Conservation (phyloP, 352 stramenopile species). For the Pythium rhizo-oryzae region DNA sequence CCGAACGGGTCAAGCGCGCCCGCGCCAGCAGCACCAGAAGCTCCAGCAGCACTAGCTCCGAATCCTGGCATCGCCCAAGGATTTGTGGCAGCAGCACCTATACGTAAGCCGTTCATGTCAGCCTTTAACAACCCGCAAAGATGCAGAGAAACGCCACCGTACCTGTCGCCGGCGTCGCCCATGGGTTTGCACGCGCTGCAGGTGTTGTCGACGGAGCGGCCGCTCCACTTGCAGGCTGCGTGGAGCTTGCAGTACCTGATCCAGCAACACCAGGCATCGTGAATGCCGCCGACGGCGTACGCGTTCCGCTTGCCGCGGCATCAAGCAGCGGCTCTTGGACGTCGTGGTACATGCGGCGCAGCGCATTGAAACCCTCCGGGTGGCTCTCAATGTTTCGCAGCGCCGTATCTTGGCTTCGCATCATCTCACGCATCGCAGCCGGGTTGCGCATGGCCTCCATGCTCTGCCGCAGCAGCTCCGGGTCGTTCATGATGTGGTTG, state of each 20-base stretch:
- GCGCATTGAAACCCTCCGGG: constrained; percentile 96
- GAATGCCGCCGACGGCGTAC: constrained; percentile 64
- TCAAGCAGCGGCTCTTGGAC: constrained; percentile 97
- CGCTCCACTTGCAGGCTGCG: background rate
- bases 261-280: constrained; percentile 83
- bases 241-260: constrained; percentile 23
- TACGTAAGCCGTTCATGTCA: too few relatives aligned
- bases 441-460: constrained; percentile 98
- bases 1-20: constrained; percentile 19
- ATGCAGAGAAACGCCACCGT: background rate
- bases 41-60: constrained; percentile 23
- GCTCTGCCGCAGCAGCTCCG: constrained; percentile 92
- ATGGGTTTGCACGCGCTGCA: constrained; percentile 54
- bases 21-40: constrained; percentile 21
- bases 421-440: constrained; percentile 95
- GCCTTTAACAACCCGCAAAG: too few relatives aligned
- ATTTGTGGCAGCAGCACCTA: constrained; percentile 47
- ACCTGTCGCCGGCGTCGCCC: constrained; percentile 33
- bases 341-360: constrained; percentile 94
- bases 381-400: constrained; percentile 98
- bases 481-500: constrained; percentile 96
- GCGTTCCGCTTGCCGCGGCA: constrained; percentile 60
- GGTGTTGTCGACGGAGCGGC: constrained; percentile 26
- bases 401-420: constrained; percentile 97
- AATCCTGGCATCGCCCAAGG: constrained; percentile 31